Conservation (phyloP, 2,329 filamentous ascomycete species). For the Achaetomium macrosporum region DNA sequence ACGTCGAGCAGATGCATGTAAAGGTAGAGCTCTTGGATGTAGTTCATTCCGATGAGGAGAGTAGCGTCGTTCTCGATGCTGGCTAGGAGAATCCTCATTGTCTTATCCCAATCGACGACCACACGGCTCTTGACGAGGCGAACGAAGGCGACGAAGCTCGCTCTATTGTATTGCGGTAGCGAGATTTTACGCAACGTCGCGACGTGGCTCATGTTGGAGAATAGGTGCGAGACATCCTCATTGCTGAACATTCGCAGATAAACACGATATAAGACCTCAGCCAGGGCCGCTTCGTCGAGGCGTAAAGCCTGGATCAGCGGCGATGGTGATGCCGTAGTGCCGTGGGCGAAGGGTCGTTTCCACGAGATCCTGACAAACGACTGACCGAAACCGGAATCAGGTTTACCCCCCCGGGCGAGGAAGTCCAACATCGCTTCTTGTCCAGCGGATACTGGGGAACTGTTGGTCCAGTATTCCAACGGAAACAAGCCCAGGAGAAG, state of each 20-base stretch:
- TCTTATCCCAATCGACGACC: not conserved
- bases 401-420: not conserved
- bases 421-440: not conserved
- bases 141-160: not conserved
- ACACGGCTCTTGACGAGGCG: slow-evolving; percentile 3
- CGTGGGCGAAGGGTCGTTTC: not conserved
- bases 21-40: not conserved
- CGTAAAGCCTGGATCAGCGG: not conserved
- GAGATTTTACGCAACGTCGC: not conserved
- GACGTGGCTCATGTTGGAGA: not conserved
- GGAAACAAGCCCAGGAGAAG: slow-evolving; percentile 9
- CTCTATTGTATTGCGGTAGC: not conserved
- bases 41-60: not conserved
- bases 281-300: not conserved
- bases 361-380: not conserved
- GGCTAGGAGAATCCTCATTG: not conserved
- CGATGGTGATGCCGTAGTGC: not conserved
- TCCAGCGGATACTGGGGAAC: not conserved
- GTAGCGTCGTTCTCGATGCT: not conserved
- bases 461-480: slow-evolving; percentile 14
- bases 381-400: not conserved
- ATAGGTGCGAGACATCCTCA: not conserved
- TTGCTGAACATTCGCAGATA: not conserved
- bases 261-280: not conserved
- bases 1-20: slow-evolving; percentile 8